phyloP scores from a whole-genome alignment of 208 protist genomes.

The Histomonas meleagridis region DNA sequence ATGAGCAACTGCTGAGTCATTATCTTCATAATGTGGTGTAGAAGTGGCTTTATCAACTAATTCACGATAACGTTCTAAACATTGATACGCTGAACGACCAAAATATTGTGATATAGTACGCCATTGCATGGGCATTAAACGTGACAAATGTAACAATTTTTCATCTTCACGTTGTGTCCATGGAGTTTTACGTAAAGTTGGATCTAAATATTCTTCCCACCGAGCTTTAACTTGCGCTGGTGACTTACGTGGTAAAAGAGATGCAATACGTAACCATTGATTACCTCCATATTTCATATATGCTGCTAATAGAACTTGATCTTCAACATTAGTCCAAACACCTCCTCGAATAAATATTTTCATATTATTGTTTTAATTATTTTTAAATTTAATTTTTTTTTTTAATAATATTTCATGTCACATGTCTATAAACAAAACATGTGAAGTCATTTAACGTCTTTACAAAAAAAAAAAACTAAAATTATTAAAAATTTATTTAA shows the following conservation, averaged over 20 bases:
- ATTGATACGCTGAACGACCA: slow-evolving; percentile 85
- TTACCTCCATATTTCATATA: slow-evolving; percentile 97
- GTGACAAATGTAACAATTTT: slow-evolving; percentile 89
- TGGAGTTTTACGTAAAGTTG: slow-evolving; percentile 92
- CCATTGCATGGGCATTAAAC: slow-evolving; percentile 92
- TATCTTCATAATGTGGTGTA: neutral
- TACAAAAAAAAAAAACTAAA: too few species aligned
- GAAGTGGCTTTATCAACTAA: slow-evolving; percentile 70
- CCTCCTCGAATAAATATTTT: slow-evolving; percentile 68
- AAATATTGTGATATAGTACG: slow-evolving; percentile 83
- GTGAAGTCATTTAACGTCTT: too few species aligned
- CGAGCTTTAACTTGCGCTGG: slow-evolving; percentile 94
- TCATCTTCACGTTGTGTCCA: slow-evolving; percentile 97
- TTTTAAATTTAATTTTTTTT: neutral
- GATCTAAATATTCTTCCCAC: slow-evolving; percentile 97
- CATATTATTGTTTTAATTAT: neutral
- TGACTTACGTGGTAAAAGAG: slow-evolving; percentile 87
- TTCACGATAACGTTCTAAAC: slow-evolving; percentile 91
- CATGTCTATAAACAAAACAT: too few species aligned
- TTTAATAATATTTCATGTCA: too few species aligned
- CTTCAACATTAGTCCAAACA: slow-evolving; percentile 95
- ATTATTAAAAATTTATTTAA: too few species aligned
- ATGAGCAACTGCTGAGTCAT: slow-evolving; percentile 48
- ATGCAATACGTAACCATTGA: slow-evolving; percentile 80
- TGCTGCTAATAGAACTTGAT: slow-evolving; percentile 96